Evolutionary conservation across 768 basidiomycete species (phyloP).

Genomic region (Lactarius trivialis): DNA sequence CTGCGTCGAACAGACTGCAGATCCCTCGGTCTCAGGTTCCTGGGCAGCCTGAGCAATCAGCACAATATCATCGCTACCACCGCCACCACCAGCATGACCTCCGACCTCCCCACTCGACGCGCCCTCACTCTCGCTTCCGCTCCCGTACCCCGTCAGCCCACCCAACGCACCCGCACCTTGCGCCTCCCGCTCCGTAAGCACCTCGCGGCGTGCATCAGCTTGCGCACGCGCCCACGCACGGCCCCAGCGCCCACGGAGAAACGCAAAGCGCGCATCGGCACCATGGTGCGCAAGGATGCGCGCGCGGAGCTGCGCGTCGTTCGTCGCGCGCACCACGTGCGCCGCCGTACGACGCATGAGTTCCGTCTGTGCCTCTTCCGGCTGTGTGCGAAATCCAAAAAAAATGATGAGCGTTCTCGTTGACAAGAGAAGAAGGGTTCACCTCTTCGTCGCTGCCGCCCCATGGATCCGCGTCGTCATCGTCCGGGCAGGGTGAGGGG

Average conservation of each 20-base stretch:
- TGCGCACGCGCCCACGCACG: conserved; percentile 55
- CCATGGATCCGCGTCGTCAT: conserved; percentile 45
- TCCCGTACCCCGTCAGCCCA: conserved; percentile 50
- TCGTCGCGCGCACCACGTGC: conserved; percentile 64
- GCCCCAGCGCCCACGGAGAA: conserved; percentile 72
- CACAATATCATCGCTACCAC: not conserved
- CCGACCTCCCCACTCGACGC: conserved; percentile 5
- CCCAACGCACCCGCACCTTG: conserved; percentile 35
- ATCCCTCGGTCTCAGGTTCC: conserved; percentile 1
- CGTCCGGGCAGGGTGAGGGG: conserved; percentile 25
- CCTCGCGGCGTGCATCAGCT: conserved; percentile 35
- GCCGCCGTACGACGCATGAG: conserved; percentile 72
- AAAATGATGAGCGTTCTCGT: not conserved
- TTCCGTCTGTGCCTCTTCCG: conserved; percentile 49
- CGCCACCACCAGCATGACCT: conserved; percentile 14
- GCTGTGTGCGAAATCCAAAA: conserved; percentile 35
- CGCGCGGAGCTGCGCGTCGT: conserved; percentile 78
- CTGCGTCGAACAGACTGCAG: conserved; percentile 26
- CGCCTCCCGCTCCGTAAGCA: conserved; percentile 25
- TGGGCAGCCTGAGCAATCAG: not conserved
- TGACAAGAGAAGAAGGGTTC: conserved; percentile 8
- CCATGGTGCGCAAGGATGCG: conserved; percentile 86
- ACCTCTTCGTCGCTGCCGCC: conserved; percentile 71
- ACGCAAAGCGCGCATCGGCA: conserved; percentile 69
- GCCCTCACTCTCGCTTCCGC: conserved; percentile 25